phyloP scores from a whole-genome alignment of 306 rosid genomes.

The Vigna mungo region DNA sequence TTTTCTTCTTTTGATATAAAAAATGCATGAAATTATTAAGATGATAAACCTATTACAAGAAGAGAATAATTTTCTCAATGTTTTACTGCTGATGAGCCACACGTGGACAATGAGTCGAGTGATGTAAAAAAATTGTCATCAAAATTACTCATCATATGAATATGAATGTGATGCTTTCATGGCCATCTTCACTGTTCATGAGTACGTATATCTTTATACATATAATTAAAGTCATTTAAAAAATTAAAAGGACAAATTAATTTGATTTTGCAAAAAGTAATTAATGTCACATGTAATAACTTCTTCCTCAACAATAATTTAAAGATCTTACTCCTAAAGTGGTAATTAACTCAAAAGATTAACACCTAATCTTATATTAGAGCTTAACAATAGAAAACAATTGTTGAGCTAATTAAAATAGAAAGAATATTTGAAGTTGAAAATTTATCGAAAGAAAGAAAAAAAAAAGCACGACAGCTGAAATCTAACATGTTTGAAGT shows the following conservation, averaged over 20 bases:
- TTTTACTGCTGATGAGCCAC: conserved; percentile 8
- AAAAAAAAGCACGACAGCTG: too few species aligned
- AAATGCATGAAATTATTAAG: background rate
- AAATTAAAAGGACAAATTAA: background rate
- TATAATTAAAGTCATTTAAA: background rate
- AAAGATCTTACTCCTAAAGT: too few species aligned
- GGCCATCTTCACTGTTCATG: background rate
- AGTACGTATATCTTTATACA: background rate
- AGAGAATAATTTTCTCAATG: background rate
- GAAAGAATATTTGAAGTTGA: background rate
- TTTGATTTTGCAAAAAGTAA: too few species aligned
- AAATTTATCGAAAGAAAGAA: background rate
- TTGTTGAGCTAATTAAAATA: too few species aligned
- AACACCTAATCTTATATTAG: too few species aligned
- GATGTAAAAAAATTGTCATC: background rate
- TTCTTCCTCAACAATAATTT: too few species aligned
- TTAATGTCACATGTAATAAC: too few species aligned
- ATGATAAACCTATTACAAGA: background rate
- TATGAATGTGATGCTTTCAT: background rate
- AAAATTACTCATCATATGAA: background rate
- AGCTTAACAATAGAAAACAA: too few species aligned
- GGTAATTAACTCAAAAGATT: too few species aligned
- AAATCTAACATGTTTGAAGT: background rate
- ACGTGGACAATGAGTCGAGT: background rate
- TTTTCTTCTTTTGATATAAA: background rate